Base-by-base conservation (phyloP, 768 basidiomycete species). In the Boletus pseudopeckii region DNA sequence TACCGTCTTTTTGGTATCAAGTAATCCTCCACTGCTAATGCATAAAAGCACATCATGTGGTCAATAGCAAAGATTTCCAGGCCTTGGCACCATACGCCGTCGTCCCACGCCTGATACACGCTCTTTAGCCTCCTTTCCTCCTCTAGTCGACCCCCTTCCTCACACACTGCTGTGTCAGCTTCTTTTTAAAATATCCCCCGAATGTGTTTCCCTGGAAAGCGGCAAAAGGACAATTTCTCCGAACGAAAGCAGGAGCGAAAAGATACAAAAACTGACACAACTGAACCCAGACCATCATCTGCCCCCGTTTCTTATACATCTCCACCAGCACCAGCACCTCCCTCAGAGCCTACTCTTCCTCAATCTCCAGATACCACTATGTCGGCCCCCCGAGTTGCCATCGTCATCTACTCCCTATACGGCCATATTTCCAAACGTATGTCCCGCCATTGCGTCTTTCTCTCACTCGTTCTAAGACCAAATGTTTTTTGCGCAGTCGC, bases 341-440 rank as follows among this genome's bases (percentile, higher is more conserved):
- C 54, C 13, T 49, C 36, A 22, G 45, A 50, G 11, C 50, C 36
- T 26, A 48, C 50, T 18, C 2, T 46, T 15, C 13, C 55, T 33
- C n/a, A 45, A 17, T 22, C 41, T 17, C 10, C 47, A 9, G 22
- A 47, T 32, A 32, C 17, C 32, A 37, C 34, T 7, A 61, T 56
- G 59, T 56, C 71, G 11, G 39, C 57, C 17, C 77, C 77, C 17
- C 71, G 67, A 41, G 62, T 79, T 36, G 78, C 77, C 36, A 78
- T 78, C 57, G 57, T 78, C 36, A 72, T 81, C 67, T 80, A 81
- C 65, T 67, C 79, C 46, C 64, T 80, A 57, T 80, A 80, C 55
- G 80, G 80, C 37, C 78, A 80, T 56, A 71, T 81, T 36, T 68
- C 71, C 57, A 73, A 72, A 59, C 54, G 80, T 81, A 56, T 45